Conservation (phyloP, 2,329 filamentous ascomycete species). For the Diplodia scrobiculata region DNA sequence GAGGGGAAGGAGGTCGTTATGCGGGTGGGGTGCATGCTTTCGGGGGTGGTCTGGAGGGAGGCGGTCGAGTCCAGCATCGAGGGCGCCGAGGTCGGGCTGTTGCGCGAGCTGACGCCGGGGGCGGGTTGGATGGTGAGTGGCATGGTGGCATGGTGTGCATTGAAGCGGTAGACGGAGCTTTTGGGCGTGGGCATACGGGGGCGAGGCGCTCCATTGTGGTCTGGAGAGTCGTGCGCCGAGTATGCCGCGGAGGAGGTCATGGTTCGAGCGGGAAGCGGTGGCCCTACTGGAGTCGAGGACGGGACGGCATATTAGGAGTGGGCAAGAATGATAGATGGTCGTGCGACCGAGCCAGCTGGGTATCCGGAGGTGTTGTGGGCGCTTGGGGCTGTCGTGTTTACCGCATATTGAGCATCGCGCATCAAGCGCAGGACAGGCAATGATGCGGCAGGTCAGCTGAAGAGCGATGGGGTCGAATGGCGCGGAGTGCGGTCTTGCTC, state of each 20-base stretch:
- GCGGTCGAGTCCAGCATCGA: constrained; percentile 52
- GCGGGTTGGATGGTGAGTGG: constrained; percentile 31
- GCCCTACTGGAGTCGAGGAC: constrained; percentile 28
- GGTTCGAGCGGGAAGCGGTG: constrained; percentile 26
- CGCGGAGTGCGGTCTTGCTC: constrained; percentile 29
- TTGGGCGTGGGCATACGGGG: constrained; percentile 21
- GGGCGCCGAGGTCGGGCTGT: constrained; percentile 46
- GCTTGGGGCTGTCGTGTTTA: constrained; percentile 30
- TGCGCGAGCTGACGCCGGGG: constrained; percentile 43
- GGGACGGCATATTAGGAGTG: constrained; percentile 30
- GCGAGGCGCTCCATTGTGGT: constrained; percentile 27
- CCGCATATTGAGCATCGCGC: constrained; percentile 30
- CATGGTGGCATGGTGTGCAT: constrained; percentile 10
- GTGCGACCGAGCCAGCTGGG: constrained; percentile 30
- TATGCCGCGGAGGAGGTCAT: constrained; percentile 27
- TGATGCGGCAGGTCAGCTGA: constrained; percentile 31
- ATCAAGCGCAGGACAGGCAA: constrained; percentile 30
- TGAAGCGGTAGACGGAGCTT: constrained; percentile 24
- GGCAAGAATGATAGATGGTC: constrained; percentile 23
- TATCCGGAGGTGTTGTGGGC: constrained; percentile 25
- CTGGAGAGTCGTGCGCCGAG: constrained; percentile 27
- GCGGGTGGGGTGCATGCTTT: constrained; percentile 60
- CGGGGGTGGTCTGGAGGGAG: constrained; percentile 68
- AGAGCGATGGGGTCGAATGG: constrained; percentile 29
- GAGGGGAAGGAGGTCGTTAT: constrained; percentile 56